Evolutionary conservation across 2,329 filamentous ascomycete genomes (phyloP), one percentile per base, ranked within the genome.

Genomic region (Epichloe elymi): DNA sequence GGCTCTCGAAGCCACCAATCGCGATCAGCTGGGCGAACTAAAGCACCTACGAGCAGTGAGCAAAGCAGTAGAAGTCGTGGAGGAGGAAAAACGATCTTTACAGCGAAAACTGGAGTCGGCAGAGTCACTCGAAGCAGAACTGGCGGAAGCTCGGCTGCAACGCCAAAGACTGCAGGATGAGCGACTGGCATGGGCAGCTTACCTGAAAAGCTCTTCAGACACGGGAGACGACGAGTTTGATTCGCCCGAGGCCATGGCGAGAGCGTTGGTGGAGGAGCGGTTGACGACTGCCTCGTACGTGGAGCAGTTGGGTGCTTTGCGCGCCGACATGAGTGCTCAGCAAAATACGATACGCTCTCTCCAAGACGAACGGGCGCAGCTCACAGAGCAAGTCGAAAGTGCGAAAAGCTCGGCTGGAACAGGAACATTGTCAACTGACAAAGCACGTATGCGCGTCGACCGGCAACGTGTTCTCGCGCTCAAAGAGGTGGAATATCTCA

Each of bases 401-500:
- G 67, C 85, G 12, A 86, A 83, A 60, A 67, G 70, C 3, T 67
- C 71, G 1, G 69, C 69, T 30, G 71, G 65, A 4, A 68, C 72
- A 5, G 71, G 65, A 4, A 68, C 72, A 5, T 61, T 68, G 1
- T 74, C 70, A 19, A 71, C 74, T 15, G 85, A 88, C 60, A 85
- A 89, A 67, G 76, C 79, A 1, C 83, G 82, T 42, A 72, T 85
- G 49, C 80, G 93, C 35, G 71, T 96, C 0, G 91, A 98, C 60
- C 78, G 93, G 53, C 91, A 97, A 63, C 86, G 88, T 52, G 80
- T 78, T 1, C 76, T 98, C 7, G 88, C 90, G 0, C 76, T 88
- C 23, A 96, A 96, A 63, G 94, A 98, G 64, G 88, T 93, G 0
- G 90, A 96, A 58, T 95, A 95, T 63, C 76, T 98, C 6, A 86